Conservation (phyloP, 257 asterid species). For the Fraxinus americana region DNA sequence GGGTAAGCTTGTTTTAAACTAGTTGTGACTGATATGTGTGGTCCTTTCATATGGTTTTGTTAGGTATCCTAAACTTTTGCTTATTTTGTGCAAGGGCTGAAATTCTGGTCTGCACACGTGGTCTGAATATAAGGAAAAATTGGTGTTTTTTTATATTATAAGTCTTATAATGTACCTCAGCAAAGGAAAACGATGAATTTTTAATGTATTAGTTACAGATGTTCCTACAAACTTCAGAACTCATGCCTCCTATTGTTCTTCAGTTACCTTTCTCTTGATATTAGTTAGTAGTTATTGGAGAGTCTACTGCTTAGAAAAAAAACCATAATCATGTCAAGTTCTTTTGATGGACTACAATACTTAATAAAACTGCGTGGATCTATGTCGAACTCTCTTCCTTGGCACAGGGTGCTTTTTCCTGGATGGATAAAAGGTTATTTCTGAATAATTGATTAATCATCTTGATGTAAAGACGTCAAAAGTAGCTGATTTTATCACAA, state of each 20-base stretch:
- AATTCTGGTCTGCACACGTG: not conserved
- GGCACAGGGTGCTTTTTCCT: not conserved
- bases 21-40: not conserved
- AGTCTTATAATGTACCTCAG: too few species aligned
- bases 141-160: too few species aligned
- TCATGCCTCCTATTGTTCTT: not conserved
- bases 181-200: too few species aligned
- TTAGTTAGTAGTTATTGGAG: not conserved
- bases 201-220: not conserved
- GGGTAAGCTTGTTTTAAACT: not conserved
- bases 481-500: not conserved
- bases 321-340: not conserved
- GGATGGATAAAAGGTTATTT: not conserved
- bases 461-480: not conserved
- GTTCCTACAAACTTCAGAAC: not conserved
- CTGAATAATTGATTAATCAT: not conserved
- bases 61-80: not conserved
- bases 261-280: not conserved
- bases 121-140: not conserved
- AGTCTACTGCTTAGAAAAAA: not conserved
- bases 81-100: not conserved
- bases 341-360: not conserved
- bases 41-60: not conserved
- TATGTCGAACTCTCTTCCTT: not conserved
- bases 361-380: not conserved